Base-by-base conservation (phyloP, 2,329 filamentous ascomycete genomes). In the Aspergillus quadricinctus region DNA sequence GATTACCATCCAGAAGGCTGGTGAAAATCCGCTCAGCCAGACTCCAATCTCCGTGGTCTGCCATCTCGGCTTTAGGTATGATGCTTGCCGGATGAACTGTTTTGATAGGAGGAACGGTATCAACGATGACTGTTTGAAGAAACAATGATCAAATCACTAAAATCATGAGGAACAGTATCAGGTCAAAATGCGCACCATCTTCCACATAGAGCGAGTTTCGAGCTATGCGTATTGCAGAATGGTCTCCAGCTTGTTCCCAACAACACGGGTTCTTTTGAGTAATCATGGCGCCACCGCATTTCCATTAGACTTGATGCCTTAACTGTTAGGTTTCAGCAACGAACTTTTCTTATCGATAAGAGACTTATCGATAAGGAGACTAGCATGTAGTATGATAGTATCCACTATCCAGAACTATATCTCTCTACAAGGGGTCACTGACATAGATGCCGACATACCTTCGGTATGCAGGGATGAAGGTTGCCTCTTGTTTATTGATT, bases 1-100 rank as follows among this genome's bases (percentile, higher is more conserved):
- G 70, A 50, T 72, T 77, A 49, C 75, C 77, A 57, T 75, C 75
- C 48, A 79, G 73, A 46, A 79, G 63, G 50, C 69, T 67, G 31
- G 77, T 78, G 40, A 70, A 67, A 58, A 77, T 69, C 52, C 68
- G 69, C 52, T 69, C 67, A 28, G 75, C 60, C 21, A 70, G 71
- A 37, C 66, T 67, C 76, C 75, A 77, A 55, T 68, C 66, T 58
- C 69, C 61, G 49, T 70, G 61, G 48, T 53, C 61, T 40, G 58
- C 64, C 70, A 72, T 72, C 43, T 56, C 65, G 58, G 55, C 52
- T 46, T 35, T n/a, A n/a, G n/a, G n/a, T n/a, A n/a, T n/a, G 27
- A 45, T 54, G 23, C 41, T 28, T 29, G 17, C 35, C 28, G n/a
- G n/a, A 41, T 19, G 23, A 25, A 19, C 43, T 23, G 14, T n/a